phyloP scores from a whole-genome alignment of 163 green algal genomes.

The Dunaliella salina region DNA sequence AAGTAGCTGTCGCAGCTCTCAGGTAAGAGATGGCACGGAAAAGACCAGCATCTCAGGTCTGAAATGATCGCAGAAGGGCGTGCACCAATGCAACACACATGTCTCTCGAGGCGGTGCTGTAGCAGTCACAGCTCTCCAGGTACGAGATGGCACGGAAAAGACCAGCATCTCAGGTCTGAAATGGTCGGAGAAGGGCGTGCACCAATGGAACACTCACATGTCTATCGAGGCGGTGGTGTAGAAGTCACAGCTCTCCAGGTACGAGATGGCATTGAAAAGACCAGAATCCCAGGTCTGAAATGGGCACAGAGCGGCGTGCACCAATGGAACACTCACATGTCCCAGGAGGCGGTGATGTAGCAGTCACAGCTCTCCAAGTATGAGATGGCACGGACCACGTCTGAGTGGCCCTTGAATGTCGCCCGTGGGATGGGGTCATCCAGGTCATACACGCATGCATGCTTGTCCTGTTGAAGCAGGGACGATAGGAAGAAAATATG shows the following conservation, averaged over 20 bases:
- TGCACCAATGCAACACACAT: conserved; percentile 24
- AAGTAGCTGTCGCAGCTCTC: neutral
- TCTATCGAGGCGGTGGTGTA: conserved; percentile 14
- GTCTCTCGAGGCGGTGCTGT: conserved; percentile 60
- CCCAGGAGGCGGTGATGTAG: conserved; percentile 62
- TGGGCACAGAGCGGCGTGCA: no score
- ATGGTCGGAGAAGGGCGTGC: no score
- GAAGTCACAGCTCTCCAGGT: conserved; percentile 28
- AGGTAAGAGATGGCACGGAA: no score
- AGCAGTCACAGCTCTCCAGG: conserved; percentile 47
- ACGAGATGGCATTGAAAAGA: conserved; percentile 21
- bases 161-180: no score
- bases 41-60: no score
- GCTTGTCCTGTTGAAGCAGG: conserved; percentile 34
- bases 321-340: conserved; percentile 27
- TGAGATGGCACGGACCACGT: conserved; percentile 51
- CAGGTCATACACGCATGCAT: conserved; percentile 52
- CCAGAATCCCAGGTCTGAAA: no score
- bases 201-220: conserved; percentile 22
- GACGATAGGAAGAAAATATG: no score
- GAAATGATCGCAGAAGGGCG: no score
- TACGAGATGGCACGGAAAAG: conserved; percentile 54
- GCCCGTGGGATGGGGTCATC: conserved; percentile 44
- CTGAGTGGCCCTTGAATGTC: conserved; percentile 55
- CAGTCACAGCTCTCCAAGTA: conserved; percentile 51